phyloP scores from a whole-genome alignment of 1,139 yeast genomes.

The Hansenula anomala region DNA sequence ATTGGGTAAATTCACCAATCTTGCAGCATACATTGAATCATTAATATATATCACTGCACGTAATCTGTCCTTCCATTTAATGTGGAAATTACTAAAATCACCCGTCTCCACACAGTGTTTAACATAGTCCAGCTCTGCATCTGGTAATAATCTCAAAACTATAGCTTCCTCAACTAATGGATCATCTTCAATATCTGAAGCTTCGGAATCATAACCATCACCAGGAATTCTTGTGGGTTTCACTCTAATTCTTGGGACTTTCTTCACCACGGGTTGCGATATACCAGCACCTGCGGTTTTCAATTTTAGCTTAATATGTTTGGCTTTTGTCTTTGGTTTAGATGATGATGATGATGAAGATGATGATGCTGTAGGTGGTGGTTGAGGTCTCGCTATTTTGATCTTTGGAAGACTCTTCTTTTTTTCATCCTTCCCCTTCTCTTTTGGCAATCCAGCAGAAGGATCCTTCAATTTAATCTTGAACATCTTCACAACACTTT shows the following conservation, averaged over 20 bases:
- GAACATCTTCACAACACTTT: slow-evolving; percentile 14
- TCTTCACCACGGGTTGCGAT: slow-evolving; percentile 10
- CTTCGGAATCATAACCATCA: slow-evolving; percentile 96
- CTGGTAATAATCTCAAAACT: slow-evolving; percentile 73
- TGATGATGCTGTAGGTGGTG: slow-evolving; percentile 5
- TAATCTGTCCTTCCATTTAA: slow-evolving; percentile 78
- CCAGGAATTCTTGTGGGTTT: slow-evolving; percentile 87
- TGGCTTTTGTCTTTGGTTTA: no score
- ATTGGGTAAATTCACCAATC: slow-evolving; percentile 86
- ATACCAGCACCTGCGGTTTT: slow-evolving; percentile 20
- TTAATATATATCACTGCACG: slow-evolving; percentile 63
- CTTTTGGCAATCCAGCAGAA: slow-evolving; percentile 5
- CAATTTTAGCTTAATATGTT: slow-evolving; percentile 11
- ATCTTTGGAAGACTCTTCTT: slow-evolving; percentile 6
- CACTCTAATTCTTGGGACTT: slow-evolving; percentile 64
- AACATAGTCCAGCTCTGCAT: slow-evolving; percentile 72
- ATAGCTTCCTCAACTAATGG: slow-evolving; percentile 89
- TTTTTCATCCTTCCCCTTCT: not conserved
- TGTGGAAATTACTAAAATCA: slow-evolving; percentile 64
- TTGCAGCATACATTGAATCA: slow-evolving; percentile 68
- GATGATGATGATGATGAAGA: slow-evolving; percentile 3
- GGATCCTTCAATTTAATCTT: slow-evolving; percentile 23
- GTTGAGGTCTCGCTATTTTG: slow-evolving; percentile 6
- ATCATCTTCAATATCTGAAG: slow-evolving; percentile 93
- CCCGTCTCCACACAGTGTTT: slow-evolving; percentile 78